Evolutionary conservation across 2,329 filamentous ascomycete genomes (phyloP), one percentile per base, ranked within the genome.

Genomic region (Neoascochyta sp.): DNA sequence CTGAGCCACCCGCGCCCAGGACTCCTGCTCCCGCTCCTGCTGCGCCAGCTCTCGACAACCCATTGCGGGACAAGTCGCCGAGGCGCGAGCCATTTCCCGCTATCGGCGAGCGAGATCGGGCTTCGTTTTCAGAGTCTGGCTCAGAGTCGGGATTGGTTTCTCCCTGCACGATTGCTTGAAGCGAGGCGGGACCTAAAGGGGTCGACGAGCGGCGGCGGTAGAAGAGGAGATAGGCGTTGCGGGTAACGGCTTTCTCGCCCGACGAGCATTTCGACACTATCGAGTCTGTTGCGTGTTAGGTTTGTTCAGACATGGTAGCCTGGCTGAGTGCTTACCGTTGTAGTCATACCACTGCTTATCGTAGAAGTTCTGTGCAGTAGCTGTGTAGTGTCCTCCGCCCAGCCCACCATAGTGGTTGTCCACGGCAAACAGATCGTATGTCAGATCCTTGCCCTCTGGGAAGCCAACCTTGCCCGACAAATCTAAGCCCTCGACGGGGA

Each of bases 351-450:
- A 98, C 61, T 84, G 73, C 34, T 76, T 76, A 53, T 94, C 87
- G 39, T 85, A 73, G 63, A 95, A 95, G 61, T 95, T 96, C 68
- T 87, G 89, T 21, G 88, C 89, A 62, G 81, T 89, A 16, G 92
- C 92, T 12, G 89, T 96, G 67, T 98, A 98, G 63, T 98, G 92
- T 1, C 92, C 92, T 22, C 92, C 92, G 37, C 88, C 88, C 20
- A 98, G 76, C 16, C 88, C 87, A 39, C 92, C 92, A 59, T 84
- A 95, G 63, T 98, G 92, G 57, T 95, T 90, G 63, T 98, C 92
- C 2, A 98, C 88, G 9, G 83, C 92, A 56, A 98, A 92, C 17
- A 98, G 71, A 60, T 98, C 92, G 55, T 95, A 98, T 8, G 89
- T 71, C 54, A 92, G 78, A 37, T 81, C 73, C 64, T 94, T 94